Base-by-base conservation (phyloP, 1,139 yeast species). In the Suhomyces choctaworum region DNA sequence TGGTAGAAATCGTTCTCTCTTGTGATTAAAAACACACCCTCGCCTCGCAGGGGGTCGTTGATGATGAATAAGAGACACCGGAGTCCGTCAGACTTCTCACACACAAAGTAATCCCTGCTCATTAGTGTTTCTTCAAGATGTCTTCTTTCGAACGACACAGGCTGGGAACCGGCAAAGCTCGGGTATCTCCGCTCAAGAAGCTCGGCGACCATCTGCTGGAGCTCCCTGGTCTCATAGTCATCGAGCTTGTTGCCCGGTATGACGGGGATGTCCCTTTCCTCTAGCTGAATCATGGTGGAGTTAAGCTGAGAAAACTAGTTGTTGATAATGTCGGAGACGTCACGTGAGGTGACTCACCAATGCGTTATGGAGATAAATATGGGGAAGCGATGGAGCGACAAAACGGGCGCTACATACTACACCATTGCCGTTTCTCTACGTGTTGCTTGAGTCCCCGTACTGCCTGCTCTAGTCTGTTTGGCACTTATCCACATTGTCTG, bases 31-130 rank as follows among this genome's bases (percentile, higher is more conserved):
- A 73, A 65, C 68, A 90, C 54, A 72, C 86, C 92, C 51, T 83
- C 90, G 13, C 82, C 83, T 3, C 87, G 78, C 33, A 70, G 77
- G 2, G 88, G 82, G 52, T 85, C 90, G 52, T 87, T 66, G 27
- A 83, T 60, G 4, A 83, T 74, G 40, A 83, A 68, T 56, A 84
- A 62, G 31, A 92, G 64, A 42, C 95, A 87, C 37, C 99, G 70
- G 36, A 92, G 66, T 0, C 99, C 99, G 60, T 94, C 98, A 0
- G 95, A 80, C 58, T 94, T 94, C 54, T 94, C 99, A 64, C 98
- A 92, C 0, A 92, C 98, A 51, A 80, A 83, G 56, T 89, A 92
- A 51, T 69, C 76, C 40, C 61, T 58, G 21, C 83, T 65, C 56
- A 75, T 57, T 32, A 92, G 64, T 23, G 80, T 78, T 35, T 78